Conservation (phyloP, 768 basidiomycete species). For the Fomitopsis pulvina region DNA sequence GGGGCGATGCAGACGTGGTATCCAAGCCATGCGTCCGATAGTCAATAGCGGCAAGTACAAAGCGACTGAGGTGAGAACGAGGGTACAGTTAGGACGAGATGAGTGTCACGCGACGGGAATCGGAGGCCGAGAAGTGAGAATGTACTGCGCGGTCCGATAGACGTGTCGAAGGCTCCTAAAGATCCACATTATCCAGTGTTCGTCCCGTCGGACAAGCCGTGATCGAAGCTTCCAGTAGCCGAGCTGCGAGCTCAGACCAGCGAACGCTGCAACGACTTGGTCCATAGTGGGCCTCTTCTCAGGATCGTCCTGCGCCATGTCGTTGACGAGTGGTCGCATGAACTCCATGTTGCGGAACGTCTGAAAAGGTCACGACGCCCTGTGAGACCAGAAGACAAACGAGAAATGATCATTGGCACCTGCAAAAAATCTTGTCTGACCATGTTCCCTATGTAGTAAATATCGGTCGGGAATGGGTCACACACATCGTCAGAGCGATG, state of each 20-base stretch:
- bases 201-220: slow-evolving; percentile 11
- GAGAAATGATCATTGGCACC: background rate
- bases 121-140: background rate
- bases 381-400: background rate
- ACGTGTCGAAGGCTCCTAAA: slow-evolving; percentile 1
- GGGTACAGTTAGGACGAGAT: too few species aligned
- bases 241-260: slow-evolving; percentile 12
- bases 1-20: too few species aligned
- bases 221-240: slow-evolving; percentile 24
- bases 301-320: slow-evolving; percentile 33
- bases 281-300: slow-evolving; percentile 3
- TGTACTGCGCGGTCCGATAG: slow-evolving; percentile 2
- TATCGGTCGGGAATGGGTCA: slow-evolving; percentile 15
- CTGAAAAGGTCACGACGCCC: slow-evolving; percentile 2
- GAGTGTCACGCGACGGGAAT: slow-evolving; percentile 2
- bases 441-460: slow-evolving; percentile 15
- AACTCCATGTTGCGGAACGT: slow-evolving; percentile 23
- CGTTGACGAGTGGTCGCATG: slow-evolving; percentile 20
- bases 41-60: too few species aligned
- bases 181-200: background rate
- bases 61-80: too few species aligned
- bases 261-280: slow-evolving; percentile 22
- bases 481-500: slow-evolving; percentile 5
- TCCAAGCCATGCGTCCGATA: too few species aligned
- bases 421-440: slow-evolving; percentile 7